phyloP scores from a whole-genome alignment of 192 early-diverging fungal species.

The Mortierella claussenii region DNA sequence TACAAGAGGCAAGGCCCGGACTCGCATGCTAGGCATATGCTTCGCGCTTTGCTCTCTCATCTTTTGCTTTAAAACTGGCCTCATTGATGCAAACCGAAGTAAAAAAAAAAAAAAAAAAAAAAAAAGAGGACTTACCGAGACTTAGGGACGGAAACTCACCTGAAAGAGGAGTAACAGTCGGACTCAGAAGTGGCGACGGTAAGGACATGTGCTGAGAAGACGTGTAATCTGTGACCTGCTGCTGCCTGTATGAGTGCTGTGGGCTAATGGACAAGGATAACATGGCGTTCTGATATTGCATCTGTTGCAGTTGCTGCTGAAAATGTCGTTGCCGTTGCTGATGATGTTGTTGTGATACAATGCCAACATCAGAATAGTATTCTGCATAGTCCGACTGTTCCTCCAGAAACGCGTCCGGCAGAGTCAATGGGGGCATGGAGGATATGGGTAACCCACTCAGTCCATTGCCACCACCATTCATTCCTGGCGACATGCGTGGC shows the following conservation, averaged over 20 bases:
- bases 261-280: neutral
- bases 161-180: slow-evolving; percentile 23
- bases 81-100: no score
- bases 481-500: slow-evolving; percentile 38
- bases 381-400: slow-evolving; percentile 42
- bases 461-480: slow-evolving; percentile 5
- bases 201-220: slow-evolving; percentile 5
- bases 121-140: slow-evolving; percentile 30
- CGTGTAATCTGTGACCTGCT: neutral
- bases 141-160: slow-evolving; percentile 32
- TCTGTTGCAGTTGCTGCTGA: no score
- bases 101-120: neutral
- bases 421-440: slow-evolving; percentile 26
- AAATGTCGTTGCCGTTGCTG: slow-evolving; percentile 5
- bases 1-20: no score
- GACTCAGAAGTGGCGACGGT: slow-evolving; percentile 37
- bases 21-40: no score
- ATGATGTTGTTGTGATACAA: slow-evolving; percentile 1
- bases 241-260: neutral
- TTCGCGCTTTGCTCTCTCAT: no score
- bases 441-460: slow-evolving; percentile 5
- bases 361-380: slow-evolving; percentile 49
- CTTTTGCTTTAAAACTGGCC: no score
- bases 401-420: slow-evolving; percentile 38
- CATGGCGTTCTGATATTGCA: neutral